Conservation (phyloP, 495 filamentous ascomycete genomes). For the Halenospora varia region DNA sequence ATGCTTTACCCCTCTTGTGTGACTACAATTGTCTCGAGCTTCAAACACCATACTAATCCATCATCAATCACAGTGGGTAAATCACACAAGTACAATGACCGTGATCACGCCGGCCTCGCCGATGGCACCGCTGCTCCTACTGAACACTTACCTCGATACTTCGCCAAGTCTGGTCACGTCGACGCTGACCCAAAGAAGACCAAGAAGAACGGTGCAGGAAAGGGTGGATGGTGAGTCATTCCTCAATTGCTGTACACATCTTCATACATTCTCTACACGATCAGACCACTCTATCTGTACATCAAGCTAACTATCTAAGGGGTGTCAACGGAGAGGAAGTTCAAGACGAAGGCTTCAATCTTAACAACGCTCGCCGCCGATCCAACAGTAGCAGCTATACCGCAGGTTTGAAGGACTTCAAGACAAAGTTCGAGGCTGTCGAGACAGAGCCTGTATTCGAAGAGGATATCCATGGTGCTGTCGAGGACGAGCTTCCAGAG, state of each 20-base stretch:
- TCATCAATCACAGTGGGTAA: slow-evolving; percentile 32
- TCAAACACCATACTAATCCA: slow-evolving; percentile 71
- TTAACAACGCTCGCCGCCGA: slow-evolving; percentile 82
- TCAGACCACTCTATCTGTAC: no score
- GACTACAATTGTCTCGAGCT: slow-evolving; percentile 12
- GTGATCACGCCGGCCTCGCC: slow-evolving; percentile 69
- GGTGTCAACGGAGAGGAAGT: slow-evolving; percentile 79
- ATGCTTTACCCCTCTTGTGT: neutral
- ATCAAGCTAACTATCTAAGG: slow-evolving; percentile 44
- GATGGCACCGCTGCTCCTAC: slow-evolving; percentile 54
- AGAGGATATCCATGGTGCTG: slow-evolving; percentile 66
- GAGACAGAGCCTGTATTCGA: slow-evolving; percentile 87
- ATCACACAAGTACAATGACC: slow-evolving; percentile 83
- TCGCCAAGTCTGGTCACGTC: slow-evolving; percentile 79
- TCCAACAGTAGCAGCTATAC: slow-evolving; percentile 80
- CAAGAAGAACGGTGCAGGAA: slow-evolving; percentile 93
- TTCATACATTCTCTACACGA: neutral
- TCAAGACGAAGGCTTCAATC: slow-evolving; percentile 73
- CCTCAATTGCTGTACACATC: neutral
- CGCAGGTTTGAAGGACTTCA: slow-evolving; percentile 58
- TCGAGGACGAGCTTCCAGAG: slow-evolving; percentile 35
- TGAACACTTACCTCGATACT: slow-evolving; percentile 75
- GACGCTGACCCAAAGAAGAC: slow-evolving; percentile 85
- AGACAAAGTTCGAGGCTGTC: slow-evolving; percentile 84
- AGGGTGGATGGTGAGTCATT: slow-evolving; percentile 80